A percentile compares a stretch with the other conserved stretches of the same genome.
Conservation (phyloP, 2,329 filamentous ascomycete species). For the Aspergillus jensenii region DNA sequence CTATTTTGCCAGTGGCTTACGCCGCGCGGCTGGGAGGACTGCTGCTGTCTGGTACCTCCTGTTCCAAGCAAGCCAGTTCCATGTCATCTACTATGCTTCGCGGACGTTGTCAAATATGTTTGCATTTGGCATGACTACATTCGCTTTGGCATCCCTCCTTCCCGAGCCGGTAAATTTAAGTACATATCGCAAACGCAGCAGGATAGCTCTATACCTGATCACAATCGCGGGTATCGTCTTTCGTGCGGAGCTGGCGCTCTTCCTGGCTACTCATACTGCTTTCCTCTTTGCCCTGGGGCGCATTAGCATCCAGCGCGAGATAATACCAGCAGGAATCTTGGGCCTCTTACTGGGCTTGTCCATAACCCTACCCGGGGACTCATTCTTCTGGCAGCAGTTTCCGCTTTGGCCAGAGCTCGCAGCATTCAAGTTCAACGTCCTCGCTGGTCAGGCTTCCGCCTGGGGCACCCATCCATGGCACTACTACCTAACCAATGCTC, state of each 20-base stretch:
- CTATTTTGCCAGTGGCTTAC: conserved; percentile 64
- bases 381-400: conserved; percentile 83
- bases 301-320: conserved; percentile 51
- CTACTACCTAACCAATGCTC: conserved; percentile 78
- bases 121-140: conserved; percentile 69
- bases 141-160: conserved; percentile 50
- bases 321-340: conserved; percentile 65
- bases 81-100: conserved; percentile 88
- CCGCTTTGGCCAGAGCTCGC: conserved; percentile 85
- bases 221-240: conserved; percentile 82
- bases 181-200: conserved; percentile 50
- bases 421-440: conserved; percentile 87
- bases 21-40: conserved; percentile 64
- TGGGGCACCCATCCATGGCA: conserved; percentile 88
- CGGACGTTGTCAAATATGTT: conserved; percentile 95
- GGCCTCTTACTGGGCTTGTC: conserved; percentile 67
- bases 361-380: conserved; percentile 75
- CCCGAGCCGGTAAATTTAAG: conserved; percentile 35
- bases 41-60: conserved; percentile 77
- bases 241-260: conserved; percentile 81
- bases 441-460: conserved; percentile 75
- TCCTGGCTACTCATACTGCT: conserved; percentile 68
- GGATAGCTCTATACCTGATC: conserved; percentile 69
- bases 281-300: conserved; percentile 61
- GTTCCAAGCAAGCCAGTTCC: conserved; percentile 82